A percentile compares a stretch with the other conserved stretches of the same genome.
Conservation (phyloP, 1,139 yeast species). For the Lodderomyces theae region DNA sequence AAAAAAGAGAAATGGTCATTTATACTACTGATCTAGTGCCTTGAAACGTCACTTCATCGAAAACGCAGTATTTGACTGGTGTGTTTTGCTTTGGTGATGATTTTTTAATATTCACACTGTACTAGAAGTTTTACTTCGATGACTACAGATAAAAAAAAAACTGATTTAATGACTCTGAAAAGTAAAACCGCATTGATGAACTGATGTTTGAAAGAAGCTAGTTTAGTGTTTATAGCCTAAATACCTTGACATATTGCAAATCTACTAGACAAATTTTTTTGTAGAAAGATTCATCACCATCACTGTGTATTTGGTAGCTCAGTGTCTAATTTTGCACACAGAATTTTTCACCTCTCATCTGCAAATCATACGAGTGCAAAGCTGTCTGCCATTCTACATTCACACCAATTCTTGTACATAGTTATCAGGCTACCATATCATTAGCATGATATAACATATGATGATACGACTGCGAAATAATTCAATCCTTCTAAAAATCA, state of each 20-base stretch:
- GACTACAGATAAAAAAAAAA: slow-evolving; percentile 51
- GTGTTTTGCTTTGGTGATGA: slow-evolving; percentile 40
- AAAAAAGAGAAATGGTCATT: no score
- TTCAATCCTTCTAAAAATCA: background rate
- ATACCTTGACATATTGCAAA: no score
- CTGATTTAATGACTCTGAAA: slow-evolving; percentile 82
- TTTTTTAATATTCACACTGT: slow-evolving; percentile 61
- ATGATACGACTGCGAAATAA: slow-evolving; percentile 5
- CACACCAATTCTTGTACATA: slow-evolving; percentile 3
- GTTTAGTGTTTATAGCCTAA: background rate
- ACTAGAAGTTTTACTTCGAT: slow-evolving; percentile 50
- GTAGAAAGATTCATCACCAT: no score
- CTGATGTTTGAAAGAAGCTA: slow-evolving; percentile 1
- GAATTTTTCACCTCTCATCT: slow-evolving; percentile 4
- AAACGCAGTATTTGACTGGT: background rate
- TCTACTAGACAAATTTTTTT: no score
- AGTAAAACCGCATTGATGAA: slow-evolving; percentile 4
- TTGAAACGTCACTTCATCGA: background rate
- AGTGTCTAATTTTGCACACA: background rate
- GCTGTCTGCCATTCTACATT: background rate
- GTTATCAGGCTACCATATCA: background rate
- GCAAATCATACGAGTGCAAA: slow-evolving; percentile 3
- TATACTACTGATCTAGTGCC: background rate
- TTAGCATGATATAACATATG: slow-evolving; percentile 4
- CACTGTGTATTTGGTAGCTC: slow-evolving; percentile 2